These are phyloP conservation scores for Hyaloscypha hepaticicola DNA, from an alignment of 495 filamentous ascomycete genomes.

Conservation along the genomic window DNA sequence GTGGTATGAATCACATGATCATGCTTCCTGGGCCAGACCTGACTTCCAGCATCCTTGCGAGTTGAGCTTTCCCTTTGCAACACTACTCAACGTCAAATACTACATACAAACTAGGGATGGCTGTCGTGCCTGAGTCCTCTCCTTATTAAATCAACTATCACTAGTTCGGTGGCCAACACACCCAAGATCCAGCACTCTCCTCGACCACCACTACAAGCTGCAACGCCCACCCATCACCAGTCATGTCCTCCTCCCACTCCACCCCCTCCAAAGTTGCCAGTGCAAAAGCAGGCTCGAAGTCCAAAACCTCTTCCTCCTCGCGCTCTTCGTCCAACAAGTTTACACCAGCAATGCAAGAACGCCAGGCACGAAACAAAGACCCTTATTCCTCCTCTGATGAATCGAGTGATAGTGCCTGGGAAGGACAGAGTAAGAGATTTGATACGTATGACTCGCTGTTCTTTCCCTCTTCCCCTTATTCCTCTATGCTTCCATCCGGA, in stretches of 20 bases:
- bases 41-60: too few species aligned
- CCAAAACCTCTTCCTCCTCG: conserved; percentile 1
- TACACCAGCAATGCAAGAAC: conserved; percentile 45
- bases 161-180: too few species aligned
- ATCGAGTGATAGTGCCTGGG: conserved; percentile 5
- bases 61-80: too few species aligned
- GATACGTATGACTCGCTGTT: conserved; percentile 1
- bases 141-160: too few species aligned
- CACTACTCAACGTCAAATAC: too few species aligned
- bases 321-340: background rate
- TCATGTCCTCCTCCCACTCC: conserved; percentile 20
- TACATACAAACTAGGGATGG: too few species aligned
- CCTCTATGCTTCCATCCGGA: background rate
- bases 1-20: too few species aligned
- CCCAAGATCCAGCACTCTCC: too few species aligned
- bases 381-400: conserved; percentile 35
- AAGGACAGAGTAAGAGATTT: background rate
- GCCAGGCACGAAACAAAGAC: conserved; percentile 54
- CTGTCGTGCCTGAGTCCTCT: too few species aligned
- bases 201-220: too few species aligned
- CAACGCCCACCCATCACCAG: background rate
- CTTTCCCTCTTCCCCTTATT: background rate
- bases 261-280: conserved; percentile 7
- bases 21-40: too few species aligned
- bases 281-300: background rate